Percentiles rank a stretch among this genome's conserved stretches.
Conservation (phyloP, 2,329 filamentous ascomycete species). For the Aspergillus brunneoviolaceus region DNA sequence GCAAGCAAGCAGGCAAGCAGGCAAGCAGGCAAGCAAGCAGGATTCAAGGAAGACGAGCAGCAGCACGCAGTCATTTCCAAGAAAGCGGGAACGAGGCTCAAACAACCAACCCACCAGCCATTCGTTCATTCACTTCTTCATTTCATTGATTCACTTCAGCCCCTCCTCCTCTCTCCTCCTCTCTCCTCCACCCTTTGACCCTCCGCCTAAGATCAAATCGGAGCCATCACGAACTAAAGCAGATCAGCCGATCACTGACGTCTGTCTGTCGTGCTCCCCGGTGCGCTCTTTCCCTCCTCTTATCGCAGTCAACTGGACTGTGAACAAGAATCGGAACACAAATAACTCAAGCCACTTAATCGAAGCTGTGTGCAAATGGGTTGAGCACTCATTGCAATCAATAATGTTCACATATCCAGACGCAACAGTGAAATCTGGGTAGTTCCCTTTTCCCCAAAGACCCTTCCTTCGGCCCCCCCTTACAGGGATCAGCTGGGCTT, state of each 20-base stretch:
- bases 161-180: background rate
- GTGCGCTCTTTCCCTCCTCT: too few species aligned
- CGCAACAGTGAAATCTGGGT: too few species aligned
- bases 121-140: background rate
- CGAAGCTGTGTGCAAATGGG: too few species aligned
- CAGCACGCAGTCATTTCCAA: too few species aligned
- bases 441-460: background rate
- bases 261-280: background rate
- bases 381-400: too few species aligned
- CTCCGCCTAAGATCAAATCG: background rate
- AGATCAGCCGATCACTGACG: slow-evolving; percentile 21
- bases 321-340: too few species aligned
- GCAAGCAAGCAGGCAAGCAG: background rate
- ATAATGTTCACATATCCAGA: too few species aligned
- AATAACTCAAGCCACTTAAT: too few species aligned
- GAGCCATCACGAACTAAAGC: slow-evolving; percentile 1
- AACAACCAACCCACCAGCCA: background rate
- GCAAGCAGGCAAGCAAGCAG: background rate
- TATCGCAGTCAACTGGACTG: too few species aligned
- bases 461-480: background rate
- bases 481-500: background rate
- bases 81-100: background rate
- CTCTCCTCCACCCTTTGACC: background rate
- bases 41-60: background rate
- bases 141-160: background rate